These are phyloP conservation scores for Tetrahymena thermophila DNA, from an alignment of 73 alveolate species.

Conservation along the genomic window DNA sequence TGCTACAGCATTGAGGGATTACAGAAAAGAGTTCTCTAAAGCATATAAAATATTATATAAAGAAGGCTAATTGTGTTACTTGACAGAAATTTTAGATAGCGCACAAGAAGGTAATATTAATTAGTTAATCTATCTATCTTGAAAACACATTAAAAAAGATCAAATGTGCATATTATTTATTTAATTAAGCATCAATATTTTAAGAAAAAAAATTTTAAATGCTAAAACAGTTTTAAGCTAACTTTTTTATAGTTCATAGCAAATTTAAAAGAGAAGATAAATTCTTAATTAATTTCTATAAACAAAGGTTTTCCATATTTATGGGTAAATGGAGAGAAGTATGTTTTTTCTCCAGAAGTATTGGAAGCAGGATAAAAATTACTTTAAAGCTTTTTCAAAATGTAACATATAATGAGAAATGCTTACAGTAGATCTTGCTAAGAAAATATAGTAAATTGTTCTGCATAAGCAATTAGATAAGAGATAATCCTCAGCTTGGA, in stretches of 20 bases:
- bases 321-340: slow-evolving; percentile 93
- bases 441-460: slow-evolving; percentile 23
- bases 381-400: slow-evolving; percentile 66
- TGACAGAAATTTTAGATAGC: slow-evolving; percentile 93
- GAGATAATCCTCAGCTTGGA: slow-evolving; percentile 32
- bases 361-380: slow-evolving; percentile 85
- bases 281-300: neutral
- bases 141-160: neutral
- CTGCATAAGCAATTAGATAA: slow-evolving; percentile 47
- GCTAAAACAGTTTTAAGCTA: neutral
- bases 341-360: slow-evolving; percentile 86
- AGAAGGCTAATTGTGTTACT: slow-evolving; percentile 81
- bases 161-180: too few relatives aligned
- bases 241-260: neutral
- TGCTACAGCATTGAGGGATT: slow-evolving; percentile 64
- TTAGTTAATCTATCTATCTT: neutral
- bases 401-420: slow-evolving; percentile 63
- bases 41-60: slow-evolving; percentile 86
- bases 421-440: slow-evolving; percentile 51
- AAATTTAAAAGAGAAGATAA: neutral
- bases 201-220: too few relatives aligned
- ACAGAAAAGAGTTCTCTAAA: slow-evolving; percentile 81
- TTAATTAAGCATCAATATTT: too few relatives aligned
- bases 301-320: slow-evolving; percentile 73
- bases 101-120: slow-evolving; percentile 80